These are phyloP conservation scores for Musa troglodytarum DNA, from an alignment of 176 grass and related monocot species.

Conservation along the genomic window DNA sequence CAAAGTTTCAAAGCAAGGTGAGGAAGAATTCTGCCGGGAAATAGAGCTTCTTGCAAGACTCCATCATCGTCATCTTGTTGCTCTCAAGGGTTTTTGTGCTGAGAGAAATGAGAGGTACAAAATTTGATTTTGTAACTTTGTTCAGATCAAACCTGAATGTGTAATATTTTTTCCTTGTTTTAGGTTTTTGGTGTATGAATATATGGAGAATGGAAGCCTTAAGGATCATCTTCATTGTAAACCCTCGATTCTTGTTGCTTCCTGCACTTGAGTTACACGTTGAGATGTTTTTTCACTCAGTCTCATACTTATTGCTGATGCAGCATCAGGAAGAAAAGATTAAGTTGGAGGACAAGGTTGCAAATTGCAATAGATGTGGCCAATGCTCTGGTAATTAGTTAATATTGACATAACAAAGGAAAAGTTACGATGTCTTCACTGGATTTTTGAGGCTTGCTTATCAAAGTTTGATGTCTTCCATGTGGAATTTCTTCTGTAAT, in stretches of 20 bases:
- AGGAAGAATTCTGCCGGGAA: slow-evolving; percentile 94
- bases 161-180: neutral
- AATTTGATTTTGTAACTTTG: neutral
- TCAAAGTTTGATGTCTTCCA: neutral
- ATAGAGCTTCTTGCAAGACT: slow-evolving; percentile 96
- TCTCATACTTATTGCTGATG: slow-evolving; percentile 19
- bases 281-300: slow-evolving; percentile 6
- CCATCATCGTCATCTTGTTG: slow-evolving; percentile 97
- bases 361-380: slow-evolving; percentile 85
- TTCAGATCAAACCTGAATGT: neutral
- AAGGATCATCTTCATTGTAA: slow-evolving; percentile 95
- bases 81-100: slow-evolving; percentile 81
- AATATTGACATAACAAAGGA: neutral
- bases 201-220: slow-evolving; percentile 97
- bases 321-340: slow-evolving; percentile 57
- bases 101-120: slow-evolving; percentile 80
- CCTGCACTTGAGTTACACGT: slow-evolving; percentile 6
- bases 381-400: slow-evolving; percentile 75
- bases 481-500: neutral
- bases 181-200: slow-evolving; percentile 94
- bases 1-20: slow-evolving; percentile 88
- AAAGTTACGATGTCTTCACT: neutral
- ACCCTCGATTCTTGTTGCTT: slow-evolving; percentile 10
- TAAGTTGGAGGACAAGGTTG: slow-evolving; percentile 71
- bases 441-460: neutral